A percentile compares a stretch with the other conserved stretches of the same genome.
phyloP scores from a whole-genome alignment of 345 rosid genomes.

The Lepidium didymum region DNA sequence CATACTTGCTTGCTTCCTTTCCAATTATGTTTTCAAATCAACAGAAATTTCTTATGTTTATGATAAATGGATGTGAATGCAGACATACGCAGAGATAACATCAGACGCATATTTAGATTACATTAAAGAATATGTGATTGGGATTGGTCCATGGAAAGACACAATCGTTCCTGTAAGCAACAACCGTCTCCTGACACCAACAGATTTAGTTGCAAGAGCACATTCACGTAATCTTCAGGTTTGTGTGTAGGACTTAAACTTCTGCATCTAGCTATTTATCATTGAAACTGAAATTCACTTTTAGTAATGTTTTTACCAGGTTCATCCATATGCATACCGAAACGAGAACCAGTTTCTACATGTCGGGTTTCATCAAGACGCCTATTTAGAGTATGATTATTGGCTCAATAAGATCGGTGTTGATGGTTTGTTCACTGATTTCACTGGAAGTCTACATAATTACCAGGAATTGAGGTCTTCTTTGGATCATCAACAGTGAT shows the following conservation, averaged over 20 bases:
- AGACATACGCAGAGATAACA: slow-evolving; percentile 86
- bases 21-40: not conserved
- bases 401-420: slow-evolving; percentile 78
- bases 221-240: slow-evolving; percentile 81
- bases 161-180: slow-evolving; percentile 65
- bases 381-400: slow-evolving; percentile 59
- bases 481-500: slow-evolving; percentile 14
- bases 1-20: not conserved
- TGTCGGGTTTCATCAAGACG: slow-evolving; percentile 62
- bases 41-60: not conserved
- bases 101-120: slow-evolving; percentile 67
- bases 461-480: slow-evolving; percentile 59
- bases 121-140: slow-evolving; percentile 71
- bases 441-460: slow-evolving; percentile 72
- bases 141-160: slow-evolving; percentile 99
- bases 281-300: not conserved
- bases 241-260: not conserved
- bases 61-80: slow-evolving; percentile 24
- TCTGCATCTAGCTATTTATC: not conserved
- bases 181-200: slow-evolving; percentile 53
- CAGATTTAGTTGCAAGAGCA: slow-evolving; percentile 87
- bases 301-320: slow-evolving; percentile 39
- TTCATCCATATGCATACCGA: slow-evolving; percentile 86
- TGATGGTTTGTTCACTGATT: slow-evolving; percentile 91
- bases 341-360: slow-evolving; percentile 58